Evolutionary conservation across 495 filamentous ascomycete genomes (phyloP), one percentile per base, ranked within the genome.

Genomic region (Cercophora sp.): DNA sequence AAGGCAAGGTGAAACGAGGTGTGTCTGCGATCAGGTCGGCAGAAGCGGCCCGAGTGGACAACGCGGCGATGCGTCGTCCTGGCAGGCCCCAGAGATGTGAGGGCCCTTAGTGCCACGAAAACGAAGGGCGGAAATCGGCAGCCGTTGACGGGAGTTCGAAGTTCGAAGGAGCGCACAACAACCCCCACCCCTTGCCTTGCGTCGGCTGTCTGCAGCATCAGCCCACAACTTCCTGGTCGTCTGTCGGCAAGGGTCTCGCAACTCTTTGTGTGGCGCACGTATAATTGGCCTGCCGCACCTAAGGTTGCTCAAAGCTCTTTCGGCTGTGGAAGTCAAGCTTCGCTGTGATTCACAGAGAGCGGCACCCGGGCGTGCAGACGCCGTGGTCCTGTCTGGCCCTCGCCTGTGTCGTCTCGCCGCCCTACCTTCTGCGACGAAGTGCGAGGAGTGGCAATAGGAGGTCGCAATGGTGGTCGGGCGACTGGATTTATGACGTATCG

Each of bases 111-210:
- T 44, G 41, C 19, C 41, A 44, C 41, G 41, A 44, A 44, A 44
- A 44, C 24, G 41, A 44, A n/a, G 41, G 18, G 29, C 41, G 41
- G 41, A 5, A 44, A 44, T 27, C 24, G 41, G 41, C 41, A 44
- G 41, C 41, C 41, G 41, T 44, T 44, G 41, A 44, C 41, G 22
- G 20, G 41, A 44, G 41, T n/a, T 44, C 41, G 41, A 44, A 44
- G n/a, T 3, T 39, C 41, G 41, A 27, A 44, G 22, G 41, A 24
- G n/a, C n/a, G 10, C 36, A 39, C 36, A 39, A 39, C 18, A 18
- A 5, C 36, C 18, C 36, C 5, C 36, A 15, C 36, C 36, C 36
- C 5, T 39, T 19, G 18, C 36, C 4, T 39, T 9, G 36, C 36
- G 22, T 15, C 36, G 36, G 36, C 36, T 39, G 16, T 39, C n/a